phyloP scores from a whole-genome alignment of 116 monocot species.

The Cymodocea nodosa region DNA sequence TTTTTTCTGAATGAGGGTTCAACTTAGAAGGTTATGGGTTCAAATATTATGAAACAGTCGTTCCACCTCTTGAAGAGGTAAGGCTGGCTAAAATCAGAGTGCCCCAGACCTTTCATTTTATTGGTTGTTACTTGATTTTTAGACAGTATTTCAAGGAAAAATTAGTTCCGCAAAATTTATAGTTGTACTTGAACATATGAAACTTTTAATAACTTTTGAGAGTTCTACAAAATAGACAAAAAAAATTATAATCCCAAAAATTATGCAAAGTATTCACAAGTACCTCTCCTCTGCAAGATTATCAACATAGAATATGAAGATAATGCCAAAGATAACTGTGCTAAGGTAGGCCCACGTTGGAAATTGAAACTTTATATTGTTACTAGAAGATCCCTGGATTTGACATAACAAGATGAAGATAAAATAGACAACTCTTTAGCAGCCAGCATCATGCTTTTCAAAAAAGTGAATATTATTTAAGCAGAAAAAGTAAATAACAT shows the following conservation, averaged over 20 bases:
- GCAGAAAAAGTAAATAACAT: no score
- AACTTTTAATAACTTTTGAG: no score
- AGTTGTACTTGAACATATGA: background rate
- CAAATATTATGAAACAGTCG: no score
- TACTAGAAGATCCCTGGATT: slow-evolving; percentile 63
- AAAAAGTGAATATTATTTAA: no score
- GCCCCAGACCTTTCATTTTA: no score
- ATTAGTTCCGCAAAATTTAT: background rate
- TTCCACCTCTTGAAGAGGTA: no score
- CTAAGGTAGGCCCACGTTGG: slow-evolving; percentile 87
- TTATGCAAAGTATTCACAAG: background rate
- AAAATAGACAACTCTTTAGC: background rate
- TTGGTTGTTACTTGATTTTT: no score
- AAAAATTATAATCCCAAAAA: no score
- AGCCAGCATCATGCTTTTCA: background rate
- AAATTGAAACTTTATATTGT: slow-evolving; percentile 44
- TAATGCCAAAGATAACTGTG: slow-evolving; percentile 76
- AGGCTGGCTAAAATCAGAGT: background rate
- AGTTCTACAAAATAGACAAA: no score
- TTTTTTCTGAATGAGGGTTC: no score
- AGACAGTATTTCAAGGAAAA: background rate
- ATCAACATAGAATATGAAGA: slow-evolving; percentile 85
- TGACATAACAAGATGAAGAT: slow-evolving; percentile 12
- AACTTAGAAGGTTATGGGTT: no score
- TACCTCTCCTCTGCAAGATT: slow-evolving; percentile 96